Base-by-base conservation (phyloP, 306 rosid species). In the Dalbergia cochinchinensis region DNA sequence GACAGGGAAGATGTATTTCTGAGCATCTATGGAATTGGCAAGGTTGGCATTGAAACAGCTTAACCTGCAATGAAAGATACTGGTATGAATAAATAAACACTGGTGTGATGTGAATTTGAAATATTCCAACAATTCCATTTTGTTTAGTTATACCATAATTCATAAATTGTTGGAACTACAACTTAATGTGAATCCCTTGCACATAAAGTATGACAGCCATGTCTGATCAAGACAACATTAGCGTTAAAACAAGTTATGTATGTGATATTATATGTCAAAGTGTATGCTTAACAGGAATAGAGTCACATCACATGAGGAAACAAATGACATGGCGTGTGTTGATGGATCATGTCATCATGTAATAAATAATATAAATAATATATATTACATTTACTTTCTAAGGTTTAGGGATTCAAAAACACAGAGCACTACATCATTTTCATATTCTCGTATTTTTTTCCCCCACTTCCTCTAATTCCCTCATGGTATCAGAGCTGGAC, bases 21-120 rank as follows among this genome's bases (percentile, higher is more conserved):
- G 89, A 53, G 67, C 55, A 67, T 59, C 80, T 79, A 61, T 26
- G 83, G 44, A 54, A 62, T 44, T 45, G 72, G 74, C 22, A 35
- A 39, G 76, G 78, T 61, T 72, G 85, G 58, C 82, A 71, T 6
- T 70, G 85, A 73, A 83, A 86, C 67, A 57, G 37, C 47, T 83
- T 74, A 72, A 77, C 51, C 87, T 86, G 73, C 39, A 61, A 80
- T 19, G 22, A 65, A 75, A 64, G 41, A 74, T 57, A 33, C 35
- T 31, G 41, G 6, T 65, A 39, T 15, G 53, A 65, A 69, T 16
- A 53, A 82, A 69, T 31, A 64, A 78, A 55, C 78, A 62, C 9
- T 47, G 60, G 8, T 41, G 35, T 34, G 33, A 51, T 66, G 19
- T 2, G 39, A 39, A 15, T 58, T 68, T 14, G 33, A 45, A 62